Base-by-base conservation (phyloP, 2,329 filamentous ascomycete species). In the Huntiella decipiens region DNA sequence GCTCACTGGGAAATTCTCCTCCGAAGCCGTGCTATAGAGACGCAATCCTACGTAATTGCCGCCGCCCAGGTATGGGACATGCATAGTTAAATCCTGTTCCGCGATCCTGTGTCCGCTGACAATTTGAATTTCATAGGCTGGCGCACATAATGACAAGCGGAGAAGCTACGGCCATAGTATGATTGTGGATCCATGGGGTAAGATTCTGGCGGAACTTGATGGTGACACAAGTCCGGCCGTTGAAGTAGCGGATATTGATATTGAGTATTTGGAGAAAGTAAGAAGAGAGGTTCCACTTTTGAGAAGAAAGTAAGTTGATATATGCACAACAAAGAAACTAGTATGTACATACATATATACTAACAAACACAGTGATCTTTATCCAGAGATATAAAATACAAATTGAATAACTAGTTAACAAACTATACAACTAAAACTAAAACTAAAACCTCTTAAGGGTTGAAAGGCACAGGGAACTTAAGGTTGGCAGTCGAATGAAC, bases 1-100 rank as follows among this genome's bases (percentile, higher is more conserved):
- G 82, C 82, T 1, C 88, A 95, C 62, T 96, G 88, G 88, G 77
- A 85, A 56, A 67, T 74, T 2, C 63, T 96, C 4, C 65, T 95
- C 11, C 68, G 82, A 22, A 77, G 84, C 3, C 68, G 88, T 40
- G 88, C 88, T 7, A 84, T 95, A 50, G 88, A 95, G 66, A 85
- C 80, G 13, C 82, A 95, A 62, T 76, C 77, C 46, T 96, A 83
- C 66, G 78, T 95, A 2, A 65, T 95, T 50, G 88, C 87, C 7
- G 79, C 87, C 1, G 88, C 86, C 35, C 87, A 95, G 61, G 60
- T 61, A 39, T 11, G 36, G 22, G 6, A n/a, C n/a, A 13, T 7
- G 8, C 19, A 12, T 45, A 15, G 11, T 19, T 19, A 28, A 4
- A 28, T 28, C 22, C 22, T 6, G 2, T 39, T 12, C 13, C 13